Evolutionary conservation across 495 filamentous ascomycete genomes (phyloP).

Genomic region (Cryomyces minteri): DNA sequence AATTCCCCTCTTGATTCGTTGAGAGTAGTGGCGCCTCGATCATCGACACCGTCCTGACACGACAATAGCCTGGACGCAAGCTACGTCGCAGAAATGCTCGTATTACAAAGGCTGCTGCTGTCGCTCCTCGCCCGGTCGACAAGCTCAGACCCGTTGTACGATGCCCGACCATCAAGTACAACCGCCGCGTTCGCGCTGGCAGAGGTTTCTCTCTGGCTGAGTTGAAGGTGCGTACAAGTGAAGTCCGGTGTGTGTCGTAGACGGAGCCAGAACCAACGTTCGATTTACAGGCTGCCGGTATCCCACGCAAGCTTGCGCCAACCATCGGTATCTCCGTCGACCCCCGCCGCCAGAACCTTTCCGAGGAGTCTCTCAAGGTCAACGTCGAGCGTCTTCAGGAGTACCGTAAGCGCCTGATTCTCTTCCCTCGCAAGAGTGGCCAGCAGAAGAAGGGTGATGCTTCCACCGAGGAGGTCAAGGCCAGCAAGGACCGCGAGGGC

Average conservation of each 20-base stretch:
- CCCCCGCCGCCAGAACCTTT: constrained; percentile 89
- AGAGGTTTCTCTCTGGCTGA: constrained; percentile 94
- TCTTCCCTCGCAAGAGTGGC: constrained; percentile 91
- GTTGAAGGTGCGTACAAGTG: constrained; percentile 60
- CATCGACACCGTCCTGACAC: constrained; percentile 1
- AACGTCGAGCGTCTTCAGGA: constrained; percentile 94
- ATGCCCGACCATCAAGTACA: constrained; percentile 93
- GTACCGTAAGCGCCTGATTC: constrained; percentile 84
- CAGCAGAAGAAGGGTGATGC: constrained; percentile 82
- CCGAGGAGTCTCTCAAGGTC: constrained; percentile 73
- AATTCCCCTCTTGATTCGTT: constrained; percentile 27
- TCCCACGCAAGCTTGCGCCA: constrained; percentile 81
- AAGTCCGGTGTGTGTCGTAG: neutral
- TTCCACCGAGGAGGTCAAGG: constrained; percentile 67
- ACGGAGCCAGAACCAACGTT: neutral
- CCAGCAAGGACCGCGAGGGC: constrained; percentile 44
- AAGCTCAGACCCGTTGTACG: constrained; percentile 88
- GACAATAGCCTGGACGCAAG: constrained; percentile 78
- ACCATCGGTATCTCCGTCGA: constrained; percentile 97
- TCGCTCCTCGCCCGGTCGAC: constrained; percentile 94
- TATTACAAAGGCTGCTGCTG: constrained; percentile 73
- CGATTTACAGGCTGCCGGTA: constrained; percentile 63
- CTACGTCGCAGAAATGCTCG: constrained; percentile 74
- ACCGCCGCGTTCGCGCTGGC: constrained; percentile 89
- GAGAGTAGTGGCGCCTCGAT: constrained; percentile 26